A percentile compares a stretch with the other conserved stretches of the same genome.
These are phyloP conservation scores for Candida orba DNA, from an alignment of 805 yeast species.

Conservation along the genomic window DNA sequence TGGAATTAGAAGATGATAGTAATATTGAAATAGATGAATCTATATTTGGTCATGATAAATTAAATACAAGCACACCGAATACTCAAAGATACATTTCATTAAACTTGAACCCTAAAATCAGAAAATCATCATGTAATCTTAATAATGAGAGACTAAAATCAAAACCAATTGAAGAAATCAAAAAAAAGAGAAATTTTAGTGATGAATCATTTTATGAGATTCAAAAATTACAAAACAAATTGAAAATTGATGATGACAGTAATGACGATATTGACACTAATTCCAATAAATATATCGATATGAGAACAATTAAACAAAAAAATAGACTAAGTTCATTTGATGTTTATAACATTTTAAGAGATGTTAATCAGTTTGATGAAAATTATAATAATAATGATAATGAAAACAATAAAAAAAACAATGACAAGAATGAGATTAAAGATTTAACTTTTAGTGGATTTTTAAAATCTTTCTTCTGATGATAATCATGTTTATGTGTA, in stretches of 20 bases:
- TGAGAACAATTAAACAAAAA: slow-evolving; percentile 1
- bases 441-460: slow-evolving; percentile 16
- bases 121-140: slow-evolving; percentile 2
- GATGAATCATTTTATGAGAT: slow-evolving; percentile 7
- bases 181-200: slow-evolving; percentile 5
- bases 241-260: slow-evolving; percentile 1
- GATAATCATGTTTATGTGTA: too few relatives aligned
- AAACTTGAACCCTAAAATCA: slow-evolving; percentile 17
- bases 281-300: slow-evolving; percentile 4
- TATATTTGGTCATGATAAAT: too few relatives aligned
- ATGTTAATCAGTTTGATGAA: slow-evolving; percentile 3
- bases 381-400: background rate
- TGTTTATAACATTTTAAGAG: slow-evolving; percentile 17
- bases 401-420: background rate
- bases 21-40: background rate
- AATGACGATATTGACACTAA: background rate
- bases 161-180: background rate
- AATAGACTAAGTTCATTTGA: slow-evolving; percentile 19
- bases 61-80: slow-evolving; percentile 16
- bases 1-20: slow-evolving; percentile 36
- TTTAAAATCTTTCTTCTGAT: slow-evolving; percentile 14
- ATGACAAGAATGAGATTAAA: slow-evolving; percentile 1
- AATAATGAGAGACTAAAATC: background rate
- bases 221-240: slow-evolving; percentile 6
- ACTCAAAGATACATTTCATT: slow-evolving; percentile 19